A percentile compares a stretch with the other conserved stretches of the same genome.
Conservation (phyloP, 257 asterid genomes). For the Verbascum thapsus region DNA sequence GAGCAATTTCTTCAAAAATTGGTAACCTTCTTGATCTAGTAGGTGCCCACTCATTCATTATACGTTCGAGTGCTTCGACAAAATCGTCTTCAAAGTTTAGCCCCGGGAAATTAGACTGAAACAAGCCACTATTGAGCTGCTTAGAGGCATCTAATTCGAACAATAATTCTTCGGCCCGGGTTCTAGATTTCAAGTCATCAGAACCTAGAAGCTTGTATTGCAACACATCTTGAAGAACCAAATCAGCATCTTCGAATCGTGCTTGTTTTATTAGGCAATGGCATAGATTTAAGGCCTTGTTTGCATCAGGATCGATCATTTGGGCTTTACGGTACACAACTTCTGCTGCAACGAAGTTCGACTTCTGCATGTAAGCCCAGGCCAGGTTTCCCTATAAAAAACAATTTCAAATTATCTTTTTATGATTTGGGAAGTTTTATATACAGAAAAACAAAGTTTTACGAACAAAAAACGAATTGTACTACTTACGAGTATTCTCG, state of each 20-base stretch:
- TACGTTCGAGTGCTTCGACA: slow-evolving; percentile 52
- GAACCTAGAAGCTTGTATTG: slow-evolving; percentile 58
- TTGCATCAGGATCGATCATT: slow-evolving; percentile 79
- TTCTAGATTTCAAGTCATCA: slow-evolving; percentile 53
- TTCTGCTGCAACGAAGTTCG: slow-evolving; percentile 75
- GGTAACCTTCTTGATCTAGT: slow-evolving; percentile 77
- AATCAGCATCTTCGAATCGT: slow-evolving; percentile 59
- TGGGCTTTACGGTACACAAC: slow-evolving; percentile 82
- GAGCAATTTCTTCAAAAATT: slow-evolving; percentile 77
- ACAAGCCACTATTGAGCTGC: slow-evolving; percentile 26
- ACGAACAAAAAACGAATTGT: too few species aligned
- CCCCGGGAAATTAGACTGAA: slow-evolving; percentile 27
- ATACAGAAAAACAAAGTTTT: too few species aligned
- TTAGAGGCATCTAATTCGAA: slow-evolving; percentile 36
- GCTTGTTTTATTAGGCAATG: slow-evolving; percentile 67
- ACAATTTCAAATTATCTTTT: too few species aligned
- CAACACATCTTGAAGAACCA: slow-evolving; percentile 61
- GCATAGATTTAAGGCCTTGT: slow-evolving; percentile 79
- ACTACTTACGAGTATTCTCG: slow-evolving; percentile 62
- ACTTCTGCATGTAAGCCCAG: slow-evolving; percentile 90
- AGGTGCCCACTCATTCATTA: slow-evolving; percentile 63
- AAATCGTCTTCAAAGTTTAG: slow-evolving; percentile 58
- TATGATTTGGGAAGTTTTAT: too few species aligned
- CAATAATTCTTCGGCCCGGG: slow-evolving; percentile 57
- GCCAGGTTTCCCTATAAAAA: slow-evolving; percentile 87